Evolutionary conservation across 306 rosid genomes (phyloP).

Genomic region (Luffa acutangula): DNA sequence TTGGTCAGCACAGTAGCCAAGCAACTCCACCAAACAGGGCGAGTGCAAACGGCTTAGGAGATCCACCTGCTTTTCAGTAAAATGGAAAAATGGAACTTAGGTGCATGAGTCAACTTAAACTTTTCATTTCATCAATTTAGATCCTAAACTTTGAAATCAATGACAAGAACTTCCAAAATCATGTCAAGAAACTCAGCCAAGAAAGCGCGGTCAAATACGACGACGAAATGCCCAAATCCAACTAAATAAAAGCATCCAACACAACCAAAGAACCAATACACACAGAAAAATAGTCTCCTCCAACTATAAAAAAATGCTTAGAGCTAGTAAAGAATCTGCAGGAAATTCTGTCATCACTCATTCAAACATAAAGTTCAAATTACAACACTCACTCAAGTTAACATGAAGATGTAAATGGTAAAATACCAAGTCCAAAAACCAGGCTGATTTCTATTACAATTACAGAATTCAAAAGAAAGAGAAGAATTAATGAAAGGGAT

Average conservation of each 20-base stretch:
- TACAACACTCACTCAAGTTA: background rate
- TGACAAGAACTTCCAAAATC: background rate
- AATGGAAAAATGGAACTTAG: too few relatives aligned
- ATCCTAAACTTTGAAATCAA: background rate
- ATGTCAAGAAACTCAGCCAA: background rate
- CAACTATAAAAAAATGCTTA: background rate
- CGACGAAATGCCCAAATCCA: background rate
- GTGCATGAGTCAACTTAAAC: background rate
- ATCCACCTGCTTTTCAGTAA: slow-evolving; percentile 56
- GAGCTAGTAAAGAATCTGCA: background rate
- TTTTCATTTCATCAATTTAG: background rate
- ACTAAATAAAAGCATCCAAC: background rate
- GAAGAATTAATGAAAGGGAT: slow-evolving; percentile 33
- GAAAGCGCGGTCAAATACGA: background rate
- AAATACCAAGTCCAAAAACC: background rate
- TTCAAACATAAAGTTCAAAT: background rate
- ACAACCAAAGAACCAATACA: background rate
- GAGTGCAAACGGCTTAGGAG: slow-evolving; percentile 66
- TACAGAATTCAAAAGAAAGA: too few relatives aligned
- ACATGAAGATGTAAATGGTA: too few relatives aligned
- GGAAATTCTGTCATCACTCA: background rate
- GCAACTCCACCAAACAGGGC: slow-evolving; percentile 69
- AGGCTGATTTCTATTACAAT: background rate
- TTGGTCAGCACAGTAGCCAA: slow-evolving; percentile 97
- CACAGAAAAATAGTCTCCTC: background rate